phyloP scores from a whole-genome alignment of 1,284 basidiomycete species.

The Meira miltonrushii region DNA sequence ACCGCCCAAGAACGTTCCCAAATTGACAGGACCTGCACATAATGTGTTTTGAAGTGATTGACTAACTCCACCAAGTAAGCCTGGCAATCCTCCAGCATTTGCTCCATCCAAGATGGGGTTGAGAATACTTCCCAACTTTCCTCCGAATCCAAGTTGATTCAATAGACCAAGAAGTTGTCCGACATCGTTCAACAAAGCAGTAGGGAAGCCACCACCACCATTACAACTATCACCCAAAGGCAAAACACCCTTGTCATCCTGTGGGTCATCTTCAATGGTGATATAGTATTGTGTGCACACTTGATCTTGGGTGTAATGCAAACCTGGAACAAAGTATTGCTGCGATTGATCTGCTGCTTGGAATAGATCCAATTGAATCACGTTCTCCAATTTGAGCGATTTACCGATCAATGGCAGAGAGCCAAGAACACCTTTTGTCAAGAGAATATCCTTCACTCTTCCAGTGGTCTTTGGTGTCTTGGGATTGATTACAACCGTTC shows the following conservation, averaged over 20 bases:
- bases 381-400: neutral
- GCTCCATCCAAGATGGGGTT: too few species aligned
- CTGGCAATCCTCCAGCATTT: too few species aligned
- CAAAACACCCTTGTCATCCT: neutral
- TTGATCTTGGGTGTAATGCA: slow-evolving; percentile 2
- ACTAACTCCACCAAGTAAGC: too few species aligned
- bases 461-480: neutral
- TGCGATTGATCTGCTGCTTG: neutral
- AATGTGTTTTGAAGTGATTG: too few species aligned
- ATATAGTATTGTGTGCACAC: slow-evolving; percentile 1
- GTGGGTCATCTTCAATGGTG: neutral
- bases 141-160: too few species aligned
- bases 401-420: slow-evolving; percentile 10
- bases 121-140: too few species aligned
- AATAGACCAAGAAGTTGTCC: too few species aligned
- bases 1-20: too few species aligned
- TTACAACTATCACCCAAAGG: too few species aligned
- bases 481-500: neutral
- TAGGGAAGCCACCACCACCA: too few species aligned
- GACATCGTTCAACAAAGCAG: too few species aligned
- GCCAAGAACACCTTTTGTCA: slow-evolving; percentile 2
- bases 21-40: too few species aligned
- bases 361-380: neutral
- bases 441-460: slow-evolving; percentile 5
- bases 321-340: slow-evolving; percentile 6